A percentile compares a stretch with the other conserved stretches of the same genome.
Evolutionary conservation across 768 basidiomycete genomes (phyloP).

Genomic region (Podaxis sp.): DNA sequence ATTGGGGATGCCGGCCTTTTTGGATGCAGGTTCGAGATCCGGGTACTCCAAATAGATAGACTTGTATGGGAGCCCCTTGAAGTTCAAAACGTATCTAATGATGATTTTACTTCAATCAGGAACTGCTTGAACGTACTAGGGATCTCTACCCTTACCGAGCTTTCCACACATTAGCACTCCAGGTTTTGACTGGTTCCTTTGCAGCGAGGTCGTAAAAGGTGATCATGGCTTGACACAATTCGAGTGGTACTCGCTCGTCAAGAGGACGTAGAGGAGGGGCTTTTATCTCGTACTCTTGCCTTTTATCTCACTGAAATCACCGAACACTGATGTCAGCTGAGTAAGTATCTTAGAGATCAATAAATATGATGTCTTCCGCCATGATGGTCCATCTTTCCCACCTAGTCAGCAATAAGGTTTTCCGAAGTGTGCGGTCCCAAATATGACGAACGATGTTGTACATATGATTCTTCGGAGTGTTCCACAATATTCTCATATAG

Average conservation of each 20-base stretch:
- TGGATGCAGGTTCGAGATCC: not conserved
- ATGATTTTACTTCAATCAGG: not conserved
- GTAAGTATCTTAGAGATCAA: not conserved
- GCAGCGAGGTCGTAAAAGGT: slow-evolving; percentile 12
- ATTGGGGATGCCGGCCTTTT: not conserved
- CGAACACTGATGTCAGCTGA: not conserved
- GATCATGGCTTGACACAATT: slow-evolving; percentile 10
- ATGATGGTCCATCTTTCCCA: not conserved
- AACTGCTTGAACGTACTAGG: not conserved
- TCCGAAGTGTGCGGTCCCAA: too few species aligned
- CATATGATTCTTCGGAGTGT: too few species aligned
- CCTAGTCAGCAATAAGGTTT: too few species aligned
- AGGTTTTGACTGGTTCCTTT: not conserved
- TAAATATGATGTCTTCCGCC: too few species aligned
- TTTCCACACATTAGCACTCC: slow-evolving; percentile 10
- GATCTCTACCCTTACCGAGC: not conserved
- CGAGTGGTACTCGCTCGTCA: not conserved
- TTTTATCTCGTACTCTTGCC: not conserved
- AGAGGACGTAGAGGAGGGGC: too few species aligned
- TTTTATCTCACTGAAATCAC: not conserved
- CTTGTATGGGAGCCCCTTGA: slow-evolving; percentile 10
- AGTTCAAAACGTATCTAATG: slow-evolving; percentile 10
- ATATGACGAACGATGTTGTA: too few species aligned
- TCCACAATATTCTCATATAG: too few species aligned
- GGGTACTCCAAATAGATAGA: slow-evolving; percentile 11